phyloP scores from a whole-genome alignment of 306 rosid genomes.

The Prunus davidiana region DNA sequence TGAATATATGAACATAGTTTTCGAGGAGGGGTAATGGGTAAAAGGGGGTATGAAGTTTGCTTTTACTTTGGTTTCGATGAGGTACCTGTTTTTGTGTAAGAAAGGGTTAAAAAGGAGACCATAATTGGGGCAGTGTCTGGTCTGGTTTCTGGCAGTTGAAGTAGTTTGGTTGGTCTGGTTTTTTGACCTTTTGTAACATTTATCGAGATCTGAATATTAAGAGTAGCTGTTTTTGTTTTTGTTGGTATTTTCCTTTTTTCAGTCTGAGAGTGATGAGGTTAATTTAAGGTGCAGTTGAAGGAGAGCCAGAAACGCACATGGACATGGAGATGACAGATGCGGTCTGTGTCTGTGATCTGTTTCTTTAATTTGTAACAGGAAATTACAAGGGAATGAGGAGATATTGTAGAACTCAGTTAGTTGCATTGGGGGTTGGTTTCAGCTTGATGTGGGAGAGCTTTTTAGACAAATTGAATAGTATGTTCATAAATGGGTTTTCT shows the following conservation, averaged over 20 bases:
- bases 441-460: background rate
- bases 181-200: background rate
- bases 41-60: background rate
- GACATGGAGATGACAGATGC: background rate
- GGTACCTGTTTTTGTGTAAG: background rate
- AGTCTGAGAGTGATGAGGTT: background rate
- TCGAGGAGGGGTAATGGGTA: background rate
- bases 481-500: background rate
- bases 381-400: constrained; percentile 14
- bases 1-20: background rate
- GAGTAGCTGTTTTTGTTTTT: no score
- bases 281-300: background rate
- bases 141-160: background rate
- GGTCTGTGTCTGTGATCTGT: background rate
- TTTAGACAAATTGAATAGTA: background rate
- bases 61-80: constrained; percentile 1
- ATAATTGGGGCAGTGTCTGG: constrained; percentile 9
- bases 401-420: background rate
- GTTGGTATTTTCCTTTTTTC: no score
- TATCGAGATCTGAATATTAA: background rate
- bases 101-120: background rate
- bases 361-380: background rate
- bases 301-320: constrained; percentile 11
- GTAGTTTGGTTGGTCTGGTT: background rate
- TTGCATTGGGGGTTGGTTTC: no score